Conservation (phyloP, 78 protist species). For the Trichosphaerium sp. region DNA sequence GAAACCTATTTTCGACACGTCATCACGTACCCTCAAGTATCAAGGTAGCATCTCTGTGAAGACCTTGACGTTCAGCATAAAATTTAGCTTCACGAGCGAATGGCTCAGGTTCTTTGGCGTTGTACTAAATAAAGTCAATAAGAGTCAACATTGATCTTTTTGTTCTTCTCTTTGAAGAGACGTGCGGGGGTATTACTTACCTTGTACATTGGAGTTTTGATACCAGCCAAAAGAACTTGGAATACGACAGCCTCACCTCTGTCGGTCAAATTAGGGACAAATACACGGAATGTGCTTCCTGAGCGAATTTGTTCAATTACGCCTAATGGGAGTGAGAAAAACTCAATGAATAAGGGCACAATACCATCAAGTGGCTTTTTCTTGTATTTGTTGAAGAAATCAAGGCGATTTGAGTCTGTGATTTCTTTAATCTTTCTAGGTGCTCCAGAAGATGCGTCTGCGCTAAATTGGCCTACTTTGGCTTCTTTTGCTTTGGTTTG, state of each 20-base stretch:
- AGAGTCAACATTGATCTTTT: background rate
- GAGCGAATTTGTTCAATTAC: slow-evolving; percentile 31
- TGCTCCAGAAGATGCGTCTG: slow-evolving; percentile 10
- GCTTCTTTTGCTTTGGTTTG: slow-evolving; percentile 5
- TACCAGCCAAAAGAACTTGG: slow-evolving; percentile 20
- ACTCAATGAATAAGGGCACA: background rate
- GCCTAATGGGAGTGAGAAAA: background rate
- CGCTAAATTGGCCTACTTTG: slow-evolving; percentile 9
- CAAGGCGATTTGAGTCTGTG: slow-evolving; percentile 16
- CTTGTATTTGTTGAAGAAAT: slow-evolving; percentile 13
- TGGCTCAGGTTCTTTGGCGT: background rate
- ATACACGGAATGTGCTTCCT: slow-evolving; percentile 12
- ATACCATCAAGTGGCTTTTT: slow-evolving; percentile 15
- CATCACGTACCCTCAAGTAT: slow-evolving; percentile 40
- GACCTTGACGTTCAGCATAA: slow-evolving; percentile 1
- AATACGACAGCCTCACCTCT: no score
- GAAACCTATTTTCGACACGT: background rate
- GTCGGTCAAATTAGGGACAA: slow-evolving; percentile 23
- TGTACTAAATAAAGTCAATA: background rate
- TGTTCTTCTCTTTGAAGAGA: background rate
- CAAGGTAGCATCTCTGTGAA: slow-evolving; percentile 29
- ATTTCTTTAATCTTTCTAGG: slow-evolving; percentile 28
- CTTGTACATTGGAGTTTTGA: slow-evolving; percentile 17
- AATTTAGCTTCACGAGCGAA: background rate
- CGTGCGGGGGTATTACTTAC: background rate